Evolutionary conservation across 2,329 filamentous ascomycete genomes (phyloP), one percentile per base, ranked within the genome.

Genomic region (Aspergillus transmontanensis): DNA sequence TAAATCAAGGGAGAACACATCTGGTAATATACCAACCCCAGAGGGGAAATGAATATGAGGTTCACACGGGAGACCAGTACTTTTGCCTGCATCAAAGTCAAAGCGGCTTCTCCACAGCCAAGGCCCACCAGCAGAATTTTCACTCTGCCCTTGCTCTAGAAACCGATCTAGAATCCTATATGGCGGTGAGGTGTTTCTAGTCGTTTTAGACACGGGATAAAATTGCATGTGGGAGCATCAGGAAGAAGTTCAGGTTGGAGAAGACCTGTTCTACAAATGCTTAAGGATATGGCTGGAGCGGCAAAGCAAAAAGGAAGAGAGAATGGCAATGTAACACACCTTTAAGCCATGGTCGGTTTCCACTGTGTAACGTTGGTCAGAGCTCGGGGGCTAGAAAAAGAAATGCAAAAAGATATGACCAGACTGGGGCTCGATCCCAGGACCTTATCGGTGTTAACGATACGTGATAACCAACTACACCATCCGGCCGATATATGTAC

Each of bases 111-210:
- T 41, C 45, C 66, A 61, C 64, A 55, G 46, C 48, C 21, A 46
- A 53, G 63, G 59, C 62, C 65, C 65, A 66, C 66, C 60, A 58
- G 21, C 67, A 69, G 67, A 69, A 61, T 69, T 69, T 69, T 69
- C 67, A 66, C 62, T 36, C 46, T 58, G 39, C 65, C 67, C 67
- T 69, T 67, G 60, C 63, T 61, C 60, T 55, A 54, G 61, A 60
- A 65, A 57, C 50, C 53, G 64, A 62, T 59, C 64, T 62, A 58
- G 64, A 60, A 55, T 19, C 51, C 34, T 55, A 3, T 9, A n/a
- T 39, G 21, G 32, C 51, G 51, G 51, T 39, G 32, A 55, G 19
- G 12, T 39, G 51, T 26, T 23, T 26, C n/a, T 6, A 39, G n/a
- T 41, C n/a, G 32, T 23, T 36, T 21, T 36, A 1, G 19, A 28